Percentiles rank a stretch among this genome's conserved stretches.
Conservation (phyloP, 2,329 filamentous ascomycete genomes). For the Neopestalotiopsis clavispora region DNA sequence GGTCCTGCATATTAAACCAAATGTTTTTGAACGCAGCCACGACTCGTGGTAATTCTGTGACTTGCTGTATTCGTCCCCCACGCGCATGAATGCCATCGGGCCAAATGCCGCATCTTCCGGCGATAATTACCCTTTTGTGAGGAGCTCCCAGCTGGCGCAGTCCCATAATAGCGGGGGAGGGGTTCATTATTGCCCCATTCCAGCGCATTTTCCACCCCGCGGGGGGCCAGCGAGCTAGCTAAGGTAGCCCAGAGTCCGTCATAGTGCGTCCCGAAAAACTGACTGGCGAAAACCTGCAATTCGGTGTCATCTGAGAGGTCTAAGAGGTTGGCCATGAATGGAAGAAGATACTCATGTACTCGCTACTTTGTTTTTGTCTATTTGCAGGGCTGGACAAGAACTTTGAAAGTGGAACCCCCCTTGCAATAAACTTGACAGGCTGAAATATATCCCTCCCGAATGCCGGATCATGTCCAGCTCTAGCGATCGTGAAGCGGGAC, state of each 20-base stretch:
- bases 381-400: neutral
- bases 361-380: neutral
- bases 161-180: constrained; percentile 8
- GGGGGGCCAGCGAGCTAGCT: neutral
- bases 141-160: neutral
- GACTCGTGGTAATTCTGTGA: neutral
- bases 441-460: constrained; percentile 3
- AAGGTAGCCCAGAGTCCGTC: neutral
- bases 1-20: too few species aligned
- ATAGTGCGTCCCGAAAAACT: neutral
- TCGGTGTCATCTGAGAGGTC: neutral
- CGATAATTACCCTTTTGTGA: constrained; percentile 12
- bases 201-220: neutral
- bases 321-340: neutral
- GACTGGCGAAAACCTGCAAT: neutral
- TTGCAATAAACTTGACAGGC: neutral
- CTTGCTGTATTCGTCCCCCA: neutral
- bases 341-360: neutral
- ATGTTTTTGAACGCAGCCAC: neutral
- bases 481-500: neutral
- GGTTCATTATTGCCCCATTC: neutral
- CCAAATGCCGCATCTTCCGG: constrained; percentile 8
- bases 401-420: neutral
- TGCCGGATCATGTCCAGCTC: constrained; percentile 12
- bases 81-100: neutral